These are phyloP conservation scores for Trichoderma atroviride DNA, from an alignment of 2,329 filamentous ascomycete genomes.

Conservation along the genomic window DNA sequence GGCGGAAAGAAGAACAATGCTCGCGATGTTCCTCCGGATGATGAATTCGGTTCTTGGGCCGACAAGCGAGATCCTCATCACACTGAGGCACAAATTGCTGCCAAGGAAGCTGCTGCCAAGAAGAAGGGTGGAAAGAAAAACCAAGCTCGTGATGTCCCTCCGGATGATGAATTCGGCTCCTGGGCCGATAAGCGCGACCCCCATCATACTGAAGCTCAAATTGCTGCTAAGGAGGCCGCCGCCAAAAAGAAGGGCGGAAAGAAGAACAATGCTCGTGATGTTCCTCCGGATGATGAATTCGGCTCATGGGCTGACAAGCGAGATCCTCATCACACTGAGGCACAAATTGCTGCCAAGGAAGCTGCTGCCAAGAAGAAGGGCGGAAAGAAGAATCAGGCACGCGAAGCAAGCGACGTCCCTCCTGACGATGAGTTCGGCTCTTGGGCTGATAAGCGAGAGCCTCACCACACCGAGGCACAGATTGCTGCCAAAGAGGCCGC, in stretches of 20 bases:
- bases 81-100: not conserved
- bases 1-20: not conserved
- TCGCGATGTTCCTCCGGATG: no score
- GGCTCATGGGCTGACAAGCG: not conserved
- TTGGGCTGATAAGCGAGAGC: not conserved
- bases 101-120: not conserved
- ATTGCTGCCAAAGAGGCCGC: conserved; percentile 1
- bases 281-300: no score
- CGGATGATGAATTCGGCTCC: not conserved
- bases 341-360: conserved; percentile 3
- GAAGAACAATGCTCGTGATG: not conserved
- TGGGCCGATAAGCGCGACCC: not conserved
- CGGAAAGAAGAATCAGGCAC: not conserved
- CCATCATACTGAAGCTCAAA: conserved; percentile 8
- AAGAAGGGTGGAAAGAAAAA: not conserved
- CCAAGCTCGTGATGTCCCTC: not conserved
- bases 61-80: not conserved
- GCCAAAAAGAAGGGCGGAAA: not conserved
- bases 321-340: not conserved
- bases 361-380: not conserved
- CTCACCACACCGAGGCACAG: conserved; percentile 8
- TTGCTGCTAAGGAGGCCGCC: conserved; percentile 3
- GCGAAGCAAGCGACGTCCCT: not conserved
- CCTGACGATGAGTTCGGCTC: conserved; percentile 3
- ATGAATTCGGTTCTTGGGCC: no score